Evolutionary conservation across 225 moss, liverwort and hornwort genomes (phyloP).

Genomic region (Physcomitrellopsis africana): DNA sequence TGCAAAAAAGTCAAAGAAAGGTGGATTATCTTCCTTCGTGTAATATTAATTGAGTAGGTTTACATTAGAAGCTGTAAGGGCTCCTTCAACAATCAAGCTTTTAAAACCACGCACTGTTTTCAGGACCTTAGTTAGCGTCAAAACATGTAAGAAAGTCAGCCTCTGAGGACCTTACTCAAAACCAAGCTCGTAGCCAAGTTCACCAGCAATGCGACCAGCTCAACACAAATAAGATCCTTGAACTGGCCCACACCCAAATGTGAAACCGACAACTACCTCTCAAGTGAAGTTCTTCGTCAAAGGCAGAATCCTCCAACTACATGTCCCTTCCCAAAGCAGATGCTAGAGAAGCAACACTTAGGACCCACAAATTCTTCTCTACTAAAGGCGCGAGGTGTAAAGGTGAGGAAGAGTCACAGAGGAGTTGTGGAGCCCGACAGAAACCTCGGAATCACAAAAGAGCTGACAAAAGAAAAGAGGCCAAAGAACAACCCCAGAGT

Average conservation of each 20-base stretch:
- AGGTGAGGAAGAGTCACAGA: background rate
- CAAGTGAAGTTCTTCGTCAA: background rate
- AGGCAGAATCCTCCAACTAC: background rate
- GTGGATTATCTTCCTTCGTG: background rate
- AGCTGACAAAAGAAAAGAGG: background rate
- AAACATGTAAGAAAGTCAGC: background rate
- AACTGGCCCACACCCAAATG: constrained; percentile 14
- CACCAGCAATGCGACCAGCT: background rate
- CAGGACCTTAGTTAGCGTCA: background rate
- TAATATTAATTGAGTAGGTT: background rate
- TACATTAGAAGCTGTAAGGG: background rate
- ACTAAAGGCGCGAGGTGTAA: background rate
- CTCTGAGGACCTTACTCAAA: background rate
- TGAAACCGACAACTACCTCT: constrained; percentile 8
- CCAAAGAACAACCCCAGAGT: background rate
- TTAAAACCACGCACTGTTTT: background rate
- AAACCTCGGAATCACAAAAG: constrained; percentile 1
- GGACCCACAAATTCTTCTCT: background rate
- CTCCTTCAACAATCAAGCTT: background rate
- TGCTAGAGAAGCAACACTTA: background rate
- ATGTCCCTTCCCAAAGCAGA: too few relatives aligned
- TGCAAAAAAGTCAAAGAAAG: background rate
- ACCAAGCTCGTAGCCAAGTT: constrained; percentile 9
- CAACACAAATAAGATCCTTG: background rate
- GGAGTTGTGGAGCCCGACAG: background rate